Evolutionary conservation across 352 stramenopile species (phyloP).

Genomic region (Phytophthora palmivora): DNA sequence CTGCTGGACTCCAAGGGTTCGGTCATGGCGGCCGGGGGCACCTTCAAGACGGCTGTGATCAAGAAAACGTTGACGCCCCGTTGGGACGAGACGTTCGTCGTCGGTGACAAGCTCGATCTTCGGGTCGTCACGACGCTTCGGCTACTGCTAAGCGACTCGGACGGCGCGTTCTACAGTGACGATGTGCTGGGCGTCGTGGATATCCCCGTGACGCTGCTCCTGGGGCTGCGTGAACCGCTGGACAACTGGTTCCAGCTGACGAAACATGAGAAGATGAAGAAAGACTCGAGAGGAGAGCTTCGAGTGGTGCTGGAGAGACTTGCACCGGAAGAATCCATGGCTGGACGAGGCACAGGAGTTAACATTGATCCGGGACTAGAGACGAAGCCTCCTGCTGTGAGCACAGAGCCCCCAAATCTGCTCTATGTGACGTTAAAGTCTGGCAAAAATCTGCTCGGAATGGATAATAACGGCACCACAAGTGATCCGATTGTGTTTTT

Average conservation of each 20-base stretch:
- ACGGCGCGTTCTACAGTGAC: slow-evolving; percentile 68
- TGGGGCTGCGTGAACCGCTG: slow-evolving; percentile 42
- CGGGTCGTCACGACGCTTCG: slow-evolving; percentile 70
- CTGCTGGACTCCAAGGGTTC: slow-evolving; percentile 69
- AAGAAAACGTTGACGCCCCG: slow-evolving; percentile 72
- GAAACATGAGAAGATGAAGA: slow-evolving; percentile 75
- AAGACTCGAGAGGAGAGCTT: slow-evolving; percentile 68
- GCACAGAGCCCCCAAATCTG: slow-evolving; percentile 59
- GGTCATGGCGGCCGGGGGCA: slow-evolving; percentile 47
- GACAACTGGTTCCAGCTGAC: slow-evolving; percentile 81
- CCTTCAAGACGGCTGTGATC: slow-evolving; percentile 70
- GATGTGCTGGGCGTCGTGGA: slow-evolving; percentile 74
- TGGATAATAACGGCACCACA: slow-evolving; percentile 83
- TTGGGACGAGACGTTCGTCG: slow-evolving; percentile 69
- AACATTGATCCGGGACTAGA: slow-evolving; percentile 31
- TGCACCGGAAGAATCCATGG: slow-evolving; percentile 8
- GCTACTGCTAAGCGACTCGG: slow-evolving; percentile 57
- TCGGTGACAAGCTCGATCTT: slow-evolving; percentile 73
- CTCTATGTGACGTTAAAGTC: slow-evolving; percentile 77
- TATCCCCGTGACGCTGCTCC: slow-evolving; percentile 68
- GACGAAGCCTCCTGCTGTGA: slow-evolving; percentile 26
- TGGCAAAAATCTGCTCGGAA: slow-evolving; percentile 82
- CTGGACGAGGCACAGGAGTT: slow-evolving; percentile 30
- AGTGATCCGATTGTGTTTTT: slow-evolving; percentile 91
- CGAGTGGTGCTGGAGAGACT: slow-evolving; percentile 54